Evolutionary conservation across 2,329 filamentous ascomycete genomes (phyloP).

Genomic region (Penicillium sp.): DNA sequence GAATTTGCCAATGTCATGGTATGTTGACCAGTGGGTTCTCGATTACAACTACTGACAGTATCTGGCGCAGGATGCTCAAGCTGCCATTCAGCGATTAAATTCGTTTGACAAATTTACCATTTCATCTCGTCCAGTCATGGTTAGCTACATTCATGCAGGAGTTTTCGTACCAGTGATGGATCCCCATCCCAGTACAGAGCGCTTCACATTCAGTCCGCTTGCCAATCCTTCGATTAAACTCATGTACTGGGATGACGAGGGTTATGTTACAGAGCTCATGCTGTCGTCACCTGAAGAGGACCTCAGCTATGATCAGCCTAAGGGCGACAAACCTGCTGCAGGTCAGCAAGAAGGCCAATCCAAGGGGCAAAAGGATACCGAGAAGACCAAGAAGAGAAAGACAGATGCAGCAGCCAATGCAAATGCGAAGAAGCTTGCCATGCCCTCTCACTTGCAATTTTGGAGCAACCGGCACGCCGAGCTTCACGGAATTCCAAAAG

Average conservation of each 20-base stretch:
- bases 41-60: constrained; percentile 5
- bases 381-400: constrained; percentile 54
- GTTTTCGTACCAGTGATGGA: constrained; percentile 78
- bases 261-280: constrained; percentile 69
- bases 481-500: constrained; percentile 58
- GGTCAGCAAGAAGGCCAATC: constrained; percentile 29
- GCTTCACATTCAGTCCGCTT: constrained; percentile 71
- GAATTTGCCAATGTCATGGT: constrained; percentile 75
- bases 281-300: constrained; percentile 59
- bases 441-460: constrained; percentile 70
- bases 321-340: constrained; percentile 22
- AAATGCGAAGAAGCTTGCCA: constrained; percentile 51
- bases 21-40: constrained; percentile 10
- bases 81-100: constrained; percentile 72
- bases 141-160: constrained; percentile 80
- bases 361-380: constrained; percentile 44
- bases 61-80: constrained; percentile 64
- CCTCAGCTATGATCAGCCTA: constrained; percentile 23
- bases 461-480: constrained; percentile 74
- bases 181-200: constrained; percentile 60
- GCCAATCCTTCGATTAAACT: constrained; percentile 70
- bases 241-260: constrained; percentile 76
- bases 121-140: constrained; percentile 70
- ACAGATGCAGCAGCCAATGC: constrained; percentile 44
- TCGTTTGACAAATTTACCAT: constrained; percentile 78